A percentile compares a stretch with the other conserved stretches of the same genome.
Evolutionary conservation across 177 flowering plant species (phyloP).

Genomic region (Vitis hybrid): DNA sequence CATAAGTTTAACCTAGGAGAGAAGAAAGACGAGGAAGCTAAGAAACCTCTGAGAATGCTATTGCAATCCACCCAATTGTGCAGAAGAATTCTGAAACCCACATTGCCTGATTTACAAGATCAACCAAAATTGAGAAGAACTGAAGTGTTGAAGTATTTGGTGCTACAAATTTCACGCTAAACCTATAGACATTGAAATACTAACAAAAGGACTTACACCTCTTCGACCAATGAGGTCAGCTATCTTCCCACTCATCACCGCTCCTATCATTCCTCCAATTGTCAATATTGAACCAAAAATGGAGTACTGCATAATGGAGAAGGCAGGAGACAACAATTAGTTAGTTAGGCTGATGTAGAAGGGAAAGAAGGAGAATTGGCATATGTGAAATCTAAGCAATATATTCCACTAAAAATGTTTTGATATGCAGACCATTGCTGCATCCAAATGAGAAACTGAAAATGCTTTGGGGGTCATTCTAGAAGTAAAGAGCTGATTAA

Average conservation of each 20-base stretch:
- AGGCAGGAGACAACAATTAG: neutral
- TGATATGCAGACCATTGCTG: no score
- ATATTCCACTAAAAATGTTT: no score
- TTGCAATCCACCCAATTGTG: constrained; percentile 35
- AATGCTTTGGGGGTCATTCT: no score
- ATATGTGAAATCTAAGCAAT: no score
- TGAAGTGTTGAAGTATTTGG: no score
- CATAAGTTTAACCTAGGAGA: no score
- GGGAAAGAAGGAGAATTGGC: neutral
- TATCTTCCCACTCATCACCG: constrained; percentile 37
- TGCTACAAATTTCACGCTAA: no score
- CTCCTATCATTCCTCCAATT: constrained; percentile 50
- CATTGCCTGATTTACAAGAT: constrained; percentile 30
- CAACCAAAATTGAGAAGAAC: neutral
- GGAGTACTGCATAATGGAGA: constrained; percentile 29
- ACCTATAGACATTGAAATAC: no score
- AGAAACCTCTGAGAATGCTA: constrained; percentile 30
- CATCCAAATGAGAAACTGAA: no score
- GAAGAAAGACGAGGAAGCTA: neutral
- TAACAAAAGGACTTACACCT: constrained; percentile 27
- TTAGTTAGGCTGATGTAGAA: neutral
- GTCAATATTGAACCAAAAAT: constrained; percentile 48
- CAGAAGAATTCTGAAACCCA: constrained; percentile 32
- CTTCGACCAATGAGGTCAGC: constrained; percentile 46
- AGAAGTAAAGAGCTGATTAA: no score